These are phyloP conservation scores for Sistotremastrum niveocremeum DNA, from an alignment of 768 basidiomycete genomes.

Conservation along the genomic window DNA sequence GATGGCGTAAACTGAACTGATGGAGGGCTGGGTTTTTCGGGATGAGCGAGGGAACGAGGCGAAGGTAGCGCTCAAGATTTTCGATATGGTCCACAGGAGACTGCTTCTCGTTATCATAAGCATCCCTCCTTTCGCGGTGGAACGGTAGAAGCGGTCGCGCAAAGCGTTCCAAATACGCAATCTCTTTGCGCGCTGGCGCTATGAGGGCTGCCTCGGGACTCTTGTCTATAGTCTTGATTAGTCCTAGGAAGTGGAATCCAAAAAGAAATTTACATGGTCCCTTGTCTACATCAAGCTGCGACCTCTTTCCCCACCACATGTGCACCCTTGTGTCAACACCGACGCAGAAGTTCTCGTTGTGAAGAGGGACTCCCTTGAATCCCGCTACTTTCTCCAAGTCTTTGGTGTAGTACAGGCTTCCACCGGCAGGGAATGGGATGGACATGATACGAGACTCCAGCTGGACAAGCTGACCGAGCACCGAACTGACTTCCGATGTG, in stretches of 20 bases:
- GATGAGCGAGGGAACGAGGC: slow-evolving; percentile 33
- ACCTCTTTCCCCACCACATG: slow-evolving; percentile 39
- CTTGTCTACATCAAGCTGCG: slow-evolving; percentile 32
- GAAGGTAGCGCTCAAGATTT: slow-evolving; percentile 35
- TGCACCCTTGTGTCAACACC: slow-evolving; percentile 26
- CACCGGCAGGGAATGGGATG: slow-evolving; percentile 33
- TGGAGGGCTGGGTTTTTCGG: slow-evolving; percentile 24
- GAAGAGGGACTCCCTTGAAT: slow-evolving; percentile 20
- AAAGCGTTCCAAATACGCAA: slow-evolving; percentile 33
- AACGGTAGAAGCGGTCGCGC: slow-evolving; percentile 34
- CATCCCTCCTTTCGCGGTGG: slow-evolving; percentile 26
- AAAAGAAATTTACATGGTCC: slow-evolving; percentile 37
- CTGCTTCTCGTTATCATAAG: slow-evolving; percentile 32
- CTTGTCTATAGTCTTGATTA: slow-evolving; percentile 27
- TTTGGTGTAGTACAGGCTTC: slow-evolving; percentile 34
- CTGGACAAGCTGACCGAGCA: slow-evolving; percentile 31
- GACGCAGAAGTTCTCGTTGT: slow-evolving; percentile 27
- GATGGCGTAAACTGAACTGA: slow-evolving; percentile 36
- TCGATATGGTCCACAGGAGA: slow-evolving; percentile 31
- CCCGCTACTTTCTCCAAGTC: slow-evolving; percentile 31
- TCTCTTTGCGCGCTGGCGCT: slow-evolving; percentile 31
- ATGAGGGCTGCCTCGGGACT: slow-evolving; percentile 29
- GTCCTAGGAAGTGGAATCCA: slow-evolving; percentile 14
- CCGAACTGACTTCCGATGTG: slow-evolving; percentile 23
- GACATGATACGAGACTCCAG: slow-evolving; percentile 38